Conservation (phyloP, 805 yeast genomes). For the Lipomyces sp. region DNA sequence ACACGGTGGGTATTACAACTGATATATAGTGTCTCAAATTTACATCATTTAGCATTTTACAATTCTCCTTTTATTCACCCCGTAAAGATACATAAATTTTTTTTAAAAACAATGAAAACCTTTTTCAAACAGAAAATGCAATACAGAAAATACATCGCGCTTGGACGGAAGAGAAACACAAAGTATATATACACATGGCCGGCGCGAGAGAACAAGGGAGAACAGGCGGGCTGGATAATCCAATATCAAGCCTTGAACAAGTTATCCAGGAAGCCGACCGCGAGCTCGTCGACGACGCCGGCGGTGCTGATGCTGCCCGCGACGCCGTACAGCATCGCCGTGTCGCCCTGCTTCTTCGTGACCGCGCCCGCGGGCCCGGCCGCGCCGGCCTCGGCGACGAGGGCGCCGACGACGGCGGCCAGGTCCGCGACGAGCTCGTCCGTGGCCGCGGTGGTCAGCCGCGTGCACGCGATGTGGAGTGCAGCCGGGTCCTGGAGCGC, state of each 20-base stretch:
- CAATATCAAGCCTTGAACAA: constrained; percentile 61
- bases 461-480: constrained; percentile 82
- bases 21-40: too few relatives aligned
- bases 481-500: constrained; percentile 89
- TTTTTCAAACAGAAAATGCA: too few relatives aligned
- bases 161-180: too few relatives aligned
- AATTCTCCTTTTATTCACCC: too few relatives aligned
- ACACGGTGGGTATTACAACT: too few relatives aligned
- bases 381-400: not conserved
- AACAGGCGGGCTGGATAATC: too few relatives aligned
- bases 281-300: constrained; percentile 76
- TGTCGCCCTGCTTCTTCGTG: constrained; percentile 41
- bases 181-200: too few relatives aligned
- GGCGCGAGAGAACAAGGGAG: too few relatives aligned
- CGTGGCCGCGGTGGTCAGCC: constrained; percentile 56
- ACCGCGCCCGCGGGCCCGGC: not conserved
- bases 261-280: constrained; percentile 77
- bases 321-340: constrained; percentile 91
- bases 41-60: too few relatives aligned
- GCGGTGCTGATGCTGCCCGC: constrained; percentile 86
- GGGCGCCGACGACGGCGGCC: not conserved
- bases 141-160: too few relatives aligned
- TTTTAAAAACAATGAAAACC: too few relatives aligned
- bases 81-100: too few relatives aligned
- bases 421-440: constrained; percentile 54